Conservation (phyloP, 176 grass and related monocot species). For the Thinopyrum elongatum region DNA sequence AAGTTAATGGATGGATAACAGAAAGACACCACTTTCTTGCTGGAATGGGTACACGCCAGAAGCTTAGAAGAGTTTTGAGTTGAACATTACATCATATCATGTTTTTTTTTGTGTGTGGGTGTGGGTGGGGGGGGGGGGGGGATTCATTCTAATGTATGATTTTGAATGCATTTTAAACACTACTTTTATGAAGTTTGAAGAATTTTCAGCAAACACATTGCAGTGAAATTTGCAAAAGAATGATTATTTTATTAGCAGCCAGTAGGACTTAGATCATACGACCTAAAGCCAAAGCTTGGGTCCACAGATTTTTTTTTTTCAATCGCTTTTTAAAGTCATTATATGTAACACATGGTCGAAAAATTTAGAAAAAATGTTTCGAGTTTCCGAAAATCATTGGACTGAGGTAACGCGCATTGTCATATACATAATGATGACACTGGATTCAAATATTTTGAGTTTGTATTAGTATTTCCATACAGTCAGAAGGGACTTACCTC, state of each 20-base stretch:
- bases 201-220: background rate
- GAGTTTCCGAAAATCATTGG: background rate
- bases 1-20: slow-evolving; percentile 24
- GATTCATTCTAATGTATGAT: background rate
- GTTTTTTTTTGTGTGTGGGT: background rate
- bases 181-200: background rate
- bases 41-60: background rate
- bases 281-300: background rate
- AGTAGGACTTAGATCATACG: background rate
- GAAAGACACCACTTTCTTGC: slow-evolving; percentile 2
- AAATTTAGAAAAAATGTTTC: background rate
- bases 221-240: background rate
- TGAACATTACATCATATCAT: background rate
- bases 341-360: background rate
- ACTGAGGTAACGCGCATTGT: background rate
- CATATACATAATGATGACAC: background rate
- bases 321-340: background rate
- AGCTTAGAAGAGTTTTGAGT: background rate
- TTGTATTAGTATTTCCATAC: background rate
- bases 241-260: background rate
- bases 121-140: too few species aligned
- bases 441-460: slow-evolving; percentile 1
- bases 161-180: background rate
- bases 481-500: slow-evolving; percentile 54
- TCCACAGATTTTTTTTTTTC: background rate